Conservation (phyloP, 2,329 filamentous ascomycete species). For the Pseudocercospora musae region DNA sequence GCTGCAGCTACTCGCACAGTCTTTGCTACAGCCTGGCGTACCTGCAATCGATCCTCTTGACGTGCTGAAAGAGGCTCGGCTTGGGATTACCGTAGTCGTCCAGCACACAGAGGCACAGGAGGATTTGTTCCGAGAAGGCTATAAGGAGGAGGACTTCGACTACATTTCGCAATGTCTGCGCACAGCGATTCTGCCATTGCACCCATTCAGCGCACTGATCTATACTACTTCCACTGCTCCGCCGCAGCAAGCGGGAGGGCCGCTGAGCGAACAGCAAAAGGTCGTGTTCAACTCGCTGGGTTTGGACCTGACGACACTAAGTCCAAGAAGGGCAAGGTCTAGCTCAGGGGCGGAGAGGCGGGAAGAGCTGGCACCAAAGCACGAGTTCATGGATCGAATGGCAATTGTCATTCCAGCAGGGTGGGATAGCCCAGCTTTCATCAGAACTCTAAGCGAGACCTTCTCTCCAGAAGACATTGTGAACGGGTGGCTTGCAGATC, state of each 20-base stretch:
- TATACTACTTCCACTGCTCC: conserved; percentile 40
- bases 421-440: conserved; percentile 99
- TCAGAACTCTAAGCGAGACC: conserved; percentile 82
- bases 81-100: conserved; percentile 91
- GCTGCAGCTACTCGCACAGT: conserved; percentile 74
- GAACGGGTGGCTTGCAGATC: conserved; percentile 62
- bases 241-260: conserved; percentile 32
- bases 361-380: conserved; percentile 65
- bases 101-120: conserved; percentile 95
- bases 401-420: conserved; percentile 93
- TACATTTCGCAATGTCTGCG: conserved; percentile 90
- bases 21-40: conserved; percentile 68
- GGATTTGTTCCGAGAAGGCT: conserved; percentile 80
- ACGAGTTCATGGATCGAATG: conserved; percentile 57
- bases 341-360: conserved; percentile 23
- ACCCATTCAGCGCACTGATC: conserved; percentile 55
- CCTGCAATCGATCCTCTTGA: conserved; percentile 62
- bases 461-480: conserved; percentile 89
- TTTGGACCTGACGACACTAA: conserved; percentile 31
- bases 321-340: conserved; percentile 53
- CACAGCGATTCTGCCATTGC: conserved; percentile 73
- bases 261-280: conserved; percentile 54
- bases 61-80: conserved; percentile 82
- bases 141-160: conserved; percentile 96
- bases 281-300: conserved; percentile 81